These are phyloP conservation scores for Nemania sp. DNA, from an alignment of 2,329 filamentous ascomycete species.

Conservation along the genomic window DNA sequence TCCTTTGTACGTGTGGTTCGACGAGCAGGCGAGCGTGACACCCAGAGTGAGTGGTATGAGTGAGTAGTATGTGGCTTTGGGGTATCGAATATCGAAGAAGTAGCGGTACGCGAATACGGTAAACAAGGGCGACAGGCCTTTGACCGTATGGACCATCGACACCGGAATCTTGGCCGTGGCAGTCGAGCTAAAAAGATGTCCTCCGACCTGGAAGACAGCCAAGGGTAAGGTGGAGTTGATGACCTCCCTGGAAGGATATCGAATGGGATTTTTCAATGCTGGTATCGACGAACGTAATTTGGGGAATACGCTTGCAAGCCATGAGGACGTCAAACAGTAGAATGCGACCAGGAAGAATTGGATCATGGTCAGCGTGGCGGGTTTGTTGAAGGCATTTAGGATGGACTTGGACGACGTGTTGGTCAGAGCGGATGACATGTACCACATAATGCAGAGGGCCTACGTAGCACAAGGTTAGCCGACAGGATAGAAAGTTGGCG, in stretches of 20 bases:
- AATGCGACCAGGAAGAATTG: conserved; percentile 93
- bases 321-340: conserved; percentile 81
- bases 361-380: conserved; percentile 85
- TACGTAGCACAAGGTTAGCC: conserved; percentile 47
- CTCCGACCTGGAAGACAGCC: conserved; percentile 88
- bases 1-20: conserved; percentile 74
- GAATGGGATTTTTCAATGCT: conserved; percentile 81
- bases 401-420: conserved; percentile 99
- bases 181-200: conserved; percentile 90
- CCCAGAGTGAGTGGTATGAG: conserved; percentile 88
- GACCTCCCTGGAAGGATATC: conserved; percentile 77
- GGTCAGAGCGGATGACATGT: conserved; percentile 90
- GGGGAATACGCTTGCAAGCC: conserved; percentile 73
- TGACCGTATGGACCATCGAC: conserved; percentile 97
- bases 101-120: conserved; percentile 92
- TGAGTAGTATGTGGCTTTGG: conserved; percentile 82
- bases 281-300: conserved; percentile 71
- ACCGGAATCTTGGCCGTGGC: conserved; percentile 95
- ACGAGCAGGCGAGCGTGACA: conserved; percentile 95
- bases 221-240: conserved; percentile 87
- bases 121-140: conserved; percentile 92
- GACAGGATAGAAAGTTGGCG: conserved; percentile 14
- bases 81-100: conserved; percentile 87
- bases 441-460: conserved; percentile 89
- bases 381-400: conserved; percentile 85